Conservation (phyloP, 345 rosid species). For the Cardamine occulta region DNA sequence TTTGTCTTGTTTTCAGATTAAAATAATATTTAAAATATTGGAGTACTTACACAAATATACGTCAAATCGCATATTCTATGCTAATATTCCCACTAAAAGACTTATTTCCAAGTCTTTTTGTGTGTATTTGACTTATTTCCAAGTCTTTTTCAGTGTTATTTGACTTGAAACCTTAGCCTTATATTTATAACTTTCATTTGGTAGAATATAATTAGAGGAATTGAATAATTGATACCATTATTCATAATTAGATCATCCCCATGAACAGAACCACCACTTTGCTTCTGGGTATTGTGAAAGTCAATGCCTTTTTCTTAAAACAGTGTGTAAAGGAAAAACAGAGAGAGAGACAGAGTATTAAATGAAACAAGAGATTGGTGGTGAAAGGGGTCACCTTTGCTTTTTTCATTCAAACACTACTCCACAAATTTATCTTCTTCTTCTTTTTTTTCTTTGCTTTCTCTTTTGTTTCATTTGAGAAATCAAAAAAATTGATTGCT, state of each 20-base stretch:
- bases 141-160: conserved; percentile 10
- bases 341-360: conserved; percentile 41
- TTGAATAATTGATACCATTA: conserved; percentile 21
- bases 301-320: conserved; percentile 62
- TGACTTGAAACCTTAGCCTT: conserved; percentile 25
- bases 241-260: conserved; percentile 13
- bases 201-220: conserved; percentile 22
- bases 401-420: conserved; percentile 38
- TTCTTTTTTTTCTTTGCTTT: neutral
- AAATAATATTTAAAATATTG: neutral
- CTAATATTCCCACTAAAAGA: conserved; percentile 39
- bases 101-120: neutral
- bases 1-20: conserved; percentile 30
- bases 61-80: conserved; percentile 35
- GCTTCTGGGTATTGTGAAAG: conserved; percentile 48
- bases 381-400: conserved; percentile 50
- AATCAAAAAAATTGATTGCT: conserved; percentile 6
- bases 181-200: neutral
- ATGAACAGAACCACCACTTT: conserved; percentile 37
- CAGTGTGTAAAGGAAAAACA: conserved; percentile 47
- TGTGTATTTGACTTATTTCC: conserved; percentile 28
- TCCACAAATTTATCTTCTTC: conserved; percentile 4
- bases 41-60: neutral
- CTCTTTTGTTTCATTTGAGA: conserved; percentile 4
- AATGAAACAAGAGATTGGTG: conserved; percentile 40